Percentiles rank a stretch among this genome's conserved stretches.
Evolutionary conservation across 805 yeast genomes (phyloP).

Genomic region (Lachancea cidri): DNA sequence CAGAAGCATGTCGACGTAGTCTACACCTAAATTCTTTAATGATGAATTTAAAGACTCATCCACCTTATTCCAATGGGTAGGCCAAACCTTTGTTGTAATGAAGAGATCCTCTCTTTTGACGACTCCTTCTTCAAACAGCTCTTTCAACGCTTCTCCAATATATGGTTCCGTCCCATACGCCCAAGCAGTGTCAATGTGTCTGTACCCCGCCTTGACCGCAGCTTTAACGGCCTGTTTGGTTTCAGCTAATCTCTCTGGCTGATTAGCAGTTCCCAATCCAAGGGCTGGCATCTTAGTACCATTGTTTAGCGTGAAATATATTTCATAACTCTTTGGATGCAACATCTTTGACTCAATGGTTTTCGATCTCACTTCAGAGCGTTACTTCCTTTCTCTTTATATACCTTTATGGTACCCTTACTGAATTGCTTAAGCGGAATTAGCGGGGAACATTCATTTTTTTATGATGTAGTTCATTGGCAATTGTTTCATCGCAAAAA

Average conservation of each 20-base stretch:
- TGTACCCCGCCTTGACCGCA: slow-evolving; percentile 62
- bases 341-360: slow-evolving; percentile 10
- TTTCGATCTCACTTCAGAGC: not conserved
- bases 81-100: slow-evolving; percentile 71
- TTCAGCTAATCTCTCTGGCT: slow-evolving; percentile 41
- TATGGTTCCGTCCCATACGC: slow-evolving; percentile 62
- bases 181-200: slow-evolving; percentile 73
- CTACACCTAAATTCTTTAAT: slow-evolving; percentile 55
- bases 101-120: slow-evolving; percentile 55
- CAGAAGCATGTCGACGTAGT: slow-evolving; percentile 70
- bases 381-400: not conserved
- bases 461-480: not conserved
- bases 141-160: slow-evolving; percentile 57
- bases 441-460: not conserved
- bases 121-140: slow-evolving; percentile 41
- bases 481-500: not conserved
- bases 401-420: not conserved
- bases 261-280: slow-evolving; percentile 64
- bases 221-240: slow-evolving; percentile 49
- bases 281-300: slow-evolving; percentile 60
- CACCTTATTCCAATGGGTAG: slow-evolving; percentile 46
- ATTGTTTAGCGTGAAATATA: slow-evolving; percentile 45
- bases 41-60: slow-evolving; percentile 52
- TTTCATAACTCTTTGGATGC: slow-evolving; percentile 34
- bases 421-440: not conserved